Percentiles rank a stretch among this genome's conserved stretches.
Conservation (phyloP, 2,329 filamentous ascomycete species). For the Phoma sp. region DNA sequence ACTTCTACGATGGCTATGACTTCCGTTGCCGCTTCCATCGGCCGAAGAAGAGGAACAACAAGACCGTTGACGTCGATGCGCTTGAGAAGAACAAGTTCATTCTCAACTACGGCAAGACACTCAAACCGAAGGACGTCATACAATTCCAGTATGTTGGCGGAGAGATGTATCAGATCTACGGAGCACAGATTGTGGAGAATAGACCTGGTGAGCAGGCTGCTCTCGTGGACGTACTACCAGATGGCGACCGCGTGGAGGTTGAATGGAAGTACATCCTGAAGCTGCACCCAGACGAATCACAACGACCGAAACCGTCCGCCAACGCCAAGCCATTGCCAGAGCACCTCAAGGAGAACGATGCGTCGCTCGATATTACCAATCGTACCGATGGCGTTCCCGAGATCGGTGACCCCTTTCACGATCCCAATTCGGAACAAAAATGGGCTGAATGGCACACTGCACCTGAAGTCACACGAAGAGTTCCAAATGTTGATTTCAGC, state of each 20-base stretch:
- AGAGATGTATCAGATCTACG: constrained; percentile 88
- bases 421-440: constrained; percentile 53
- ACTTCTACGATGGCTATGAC: constrained; percentile 88
- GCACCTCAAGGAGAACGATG: constrained; percentile 55
- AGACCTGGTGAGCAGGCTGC: constrained; percentile 74
- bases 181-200: constrained; percentile 86
- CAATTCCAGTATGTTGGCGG: constrained; percentile 80
- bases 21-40: constrained; percentile 95
- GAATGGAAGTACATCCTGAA: constrained; percentile 84
- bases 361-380: constrained; percentile 53
- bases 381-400: constrained; percentile 57
- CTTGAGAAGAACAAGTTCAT: constrained; percentile 75
- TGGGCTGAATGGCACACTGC: constrained; percentile 73
- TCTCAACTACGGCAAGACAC: constrained; percentile 68
- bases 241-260: constrained; percentile 78
- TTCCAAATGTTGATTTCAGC: constrained; percentile 72
- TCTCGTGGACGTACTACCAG: constrained; percentile 81
- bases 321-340: constrained; percentile 74
- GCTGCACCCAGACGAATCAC: constrained; percentile 72
- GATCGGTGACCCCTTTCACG: constrained; percentile 55
- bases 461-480: constrained; percentile 52
- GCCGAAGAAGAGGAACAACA: constrained; percentile 84
- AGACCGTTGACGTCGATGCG: constrained; percentile 70
- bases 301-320: constrained; percentile 74
- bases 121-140: constrained; percentile 77